Evolutionary conservation across 768 basidiomycete genomes (phyloP).

Genomic region (Tricholoma sp.): DNA sequence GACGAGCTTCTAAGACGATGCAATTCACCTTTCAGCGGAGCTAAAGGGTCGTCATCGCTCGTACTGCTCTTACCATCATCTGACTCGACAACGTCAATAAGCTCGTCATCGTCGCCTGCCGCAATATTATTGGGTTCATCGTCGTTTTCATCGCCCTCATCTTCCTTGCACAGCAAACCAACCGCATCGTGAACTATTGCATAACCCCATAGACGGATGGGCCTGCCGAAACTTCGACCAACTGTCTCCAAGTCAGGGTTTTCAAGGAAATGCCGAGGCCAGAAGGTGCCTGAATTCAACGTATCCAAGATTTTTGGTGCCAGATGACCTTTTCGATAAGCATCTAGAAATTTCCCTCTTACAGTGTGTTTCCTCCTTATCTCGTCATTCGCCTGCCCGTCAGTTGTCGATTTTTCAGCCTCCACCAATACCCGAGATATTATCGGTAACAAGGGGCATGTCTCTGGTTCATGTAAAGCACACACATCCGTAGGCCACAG

Average conservation of each 20-base stretch:
- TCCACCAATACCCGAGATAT: slow-evolving; percentile 44
- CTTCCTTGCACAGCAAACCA: slow-evolving; percentile 44
- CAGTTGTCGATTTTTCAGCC: slow-evolving; percentile 23
- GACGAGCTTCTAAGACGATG: slow-evolving; percentile 48
- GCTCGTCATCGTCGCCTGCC: slow-evolving; percentile 47
- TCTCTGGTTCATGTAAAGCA: slow-evolving; percentile 51
- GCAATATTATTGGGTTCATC: neutral
- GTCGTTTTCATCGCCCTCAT: slow-evolving; percentile 11
- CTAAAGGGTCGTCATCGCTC: slow-evolving; percentile 52
- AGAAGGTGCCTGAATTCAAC: slow-evolving; percentile 58
- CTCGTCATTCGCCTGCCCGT: slow-evolving; percentile 14
- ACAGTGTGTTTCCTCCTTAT: slow-evolving; percentile 25
- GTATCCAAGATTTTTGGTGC: slow-evolving; percentile 55
- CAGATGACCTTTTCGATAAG: slow-evolving; percentile 57
- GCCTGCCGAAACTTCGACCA: slow-evolving; percentile 53
- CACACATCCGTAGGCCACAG: slow-evolving; percentile 58
- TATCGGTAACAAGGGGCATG: slow-evolving; percentile 49
- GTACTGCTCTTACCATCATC: slow-evolving; percentile 35
- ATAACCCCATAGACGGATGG: slow-evolving; percentile 62
- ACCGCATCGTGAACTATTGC: slow-evolving; percentile 63
- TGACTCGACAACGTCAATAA: slow-evolving; percentile 65
- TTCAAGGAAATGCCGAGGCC: slow-evolving; percentile 73
- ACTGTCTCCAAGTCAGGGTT: slow-evolving; percentile 71
- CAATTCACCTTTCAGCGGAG: slow-evolving; percentile 64
- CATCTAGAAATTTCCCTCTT: slow-evolving; percentile 49